Evolutionary conservation across 2,329 filamentous ascomycete species (phyloP).

Genomic region (Emergomyces africanus): DNA sequence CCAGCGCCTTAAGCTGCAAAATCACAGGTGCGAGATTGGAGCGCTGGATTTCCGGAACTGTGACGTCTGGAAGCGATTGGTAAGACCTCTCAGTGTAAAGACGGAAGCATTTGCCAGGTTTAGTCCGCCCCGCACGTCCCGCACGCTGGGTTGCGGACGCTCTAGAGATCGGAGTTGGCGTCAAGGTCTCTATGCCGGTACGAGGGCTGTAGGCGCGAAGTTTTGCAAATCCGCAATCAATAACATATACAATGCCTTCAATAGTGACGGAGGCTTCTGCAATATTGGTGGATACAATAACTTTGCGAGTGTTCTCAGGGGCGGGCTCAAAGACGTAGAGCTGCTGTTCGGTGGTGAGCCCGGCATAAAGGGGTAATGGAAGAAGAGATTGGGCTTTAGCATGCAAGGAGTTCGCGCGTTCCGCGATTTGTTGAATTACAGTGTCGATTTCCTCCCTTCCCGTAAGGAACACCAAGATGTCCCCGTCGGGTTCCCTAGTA

Average conservation of each 20-base stretch:
- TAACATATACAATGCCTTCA: conserved; percentile 77
- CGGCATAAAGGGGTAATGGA: conserved; percentile 74
- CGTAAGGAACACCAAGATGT: conserved; percentile 83
- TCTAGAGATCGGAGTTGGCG: conserved; percentile 69
- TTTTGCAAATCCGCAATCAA: conserved; percentile 88
- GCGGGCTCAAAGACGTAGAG: conserved; percentile 88
- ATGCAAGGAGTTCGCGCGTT: conserved; percentile 53
- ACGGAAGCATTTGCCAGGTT: conserved; percentile 84
- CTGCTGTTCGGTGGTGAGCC: conserved; percentile 78
- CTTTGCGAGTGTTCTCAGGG: conserved; percentile 71
- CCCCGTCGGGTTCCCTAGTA: conserved; percentile 62
- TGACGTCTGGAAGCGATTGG: conserved; percentile 53
- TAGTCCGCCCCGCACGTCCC: conserved; percentile 78
- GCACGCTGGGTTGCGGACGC: conserved; percentile 87
- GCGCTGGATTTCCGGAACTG: conserved; percentile 80
- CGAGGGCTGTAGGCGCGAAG: conserved; percentile 70
- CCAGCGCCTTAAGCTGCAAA: conserved; percentile 84
- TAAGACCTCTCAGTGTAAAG: conserved; percentile 74
- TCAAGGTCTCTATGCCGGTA: conserved; percentile 79
- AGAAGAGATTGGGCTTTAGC: conserved; percentile 48
- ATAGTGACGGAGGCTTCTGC: conserved; percentile 95
- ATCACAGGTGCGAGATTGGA: conserved; percentile 81
- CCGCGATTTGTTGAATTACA: conserved; percentile 64
- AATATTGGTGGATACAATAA: conserved; percentile 90
- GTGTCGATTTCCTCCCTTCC: conserved; percentile 87